Base-by-base conservation (phyloP, 495 filamentous ascomycete species). In the Amphirosellinia nigrospora region DNA sequence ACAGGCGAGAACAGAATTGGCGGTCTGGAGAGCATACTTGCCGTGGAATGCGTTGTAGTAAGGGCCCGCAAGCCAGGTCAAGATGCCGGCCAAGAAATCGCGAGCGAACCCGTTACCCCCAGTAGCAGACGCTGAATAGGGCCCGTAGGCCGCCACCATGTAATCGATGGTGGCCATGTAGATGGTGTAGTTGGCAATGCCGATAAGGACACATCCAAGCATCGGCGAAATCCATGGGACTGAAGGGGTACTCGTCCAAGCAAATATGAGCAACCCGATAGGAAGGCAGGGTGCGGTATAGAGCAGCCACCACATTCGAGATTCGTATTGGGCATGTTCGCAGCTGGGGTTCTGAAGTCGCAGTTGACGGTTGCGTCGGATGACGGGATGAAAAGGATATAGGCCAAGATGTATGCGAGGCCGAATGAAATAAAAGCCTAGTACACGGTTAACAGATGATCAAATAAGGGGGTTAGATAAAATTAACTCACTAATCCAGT, bases 161-260 rank as follows among this genome's bases (percentile, higher is more conserved):
- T 94, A 94, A 73, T 94, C 92, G 68, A 94, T 92, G 0, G 92
- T 93, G 0, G 90, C 89, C 90, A 93, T 92, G 77, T 92, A 91
- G 67, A 92, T 91, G 23, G 83, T 83, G 67, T 91, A 91, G 72
- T 92, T 91, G 7, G 90, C 89, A 61, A 91, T 87, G 9, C 88
- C 89, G 59, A 92, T 89, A 9, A 91, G 73, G 15, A 84, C 78
- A 1, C 81, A 82, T 39, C 88, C 89, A n/a, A 90, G 77, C 79
- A 87, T 83, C 0, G 89, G 86, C 4, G 80, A 85, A 45, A 89
- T 86, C 89, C 89, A 92, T 52, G 86, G 89, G 9, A 85, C 83
- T 1, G 82, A 82, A 0, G 89, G 87, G 0, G 86, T 86, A 2
- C 83, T 86, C 0, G 89, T 89, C 87, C 88, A 90, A 0, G 90